These are phyloP conservation scores for Talaromyces sp. DNA, from an alignment of 2,329 filamentous ascomycete genomes.

Conservation along the genomic window DNA sequence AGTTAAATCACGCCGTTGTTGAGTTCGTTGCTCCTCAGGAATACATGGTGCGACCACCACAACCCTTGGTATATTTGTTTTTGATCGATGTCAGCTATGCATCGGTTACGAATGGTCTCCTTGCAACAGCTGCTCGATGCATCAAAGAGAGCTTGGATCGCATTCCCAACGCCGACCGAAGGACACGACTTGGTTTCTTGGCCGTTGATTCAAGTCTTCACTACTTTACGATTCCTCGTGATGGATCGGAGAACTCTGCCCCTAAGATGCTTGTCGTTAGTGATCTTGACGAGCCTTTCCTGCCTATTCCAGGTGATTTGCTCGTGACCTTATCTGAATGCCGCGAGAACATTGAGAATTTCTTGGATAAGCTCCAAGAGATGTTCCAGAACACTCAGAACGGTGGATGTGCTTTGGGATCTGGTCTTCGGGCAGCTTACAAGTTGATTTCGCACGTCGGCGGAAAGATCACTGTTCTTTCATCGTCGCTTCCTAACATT, in stretches of 20 bases:
- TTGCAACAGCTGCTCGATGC: conserved; percentile 87
- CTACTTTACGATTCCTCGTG: conserved; percentile 92
- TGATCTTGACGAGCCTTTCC: conserved; percentile 92
- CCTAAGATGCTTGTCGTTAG: conserved; percentile 91
- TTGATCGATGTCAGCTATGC: conserved; percentile 91
- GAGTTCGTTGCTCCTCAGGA: conserved; percentile 98
- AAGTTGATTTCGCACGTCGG: conserved; percentile 93
- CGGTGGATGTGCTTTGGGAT: conserved; percentile 88
- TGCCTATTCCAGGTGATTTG: conserved; percentile 88
- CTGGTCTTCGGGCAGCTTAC: conserved; percentile 85
- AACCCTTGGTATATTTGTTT: conserved; percentile 93
- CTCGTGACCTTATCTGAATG: conserved; percentile 86
- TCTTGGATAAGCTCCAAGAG: conserved; percentile 82
- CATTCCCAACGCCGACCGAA: conserved; percentile 95
- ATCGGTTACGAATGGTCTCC: conserved; percentile 80
- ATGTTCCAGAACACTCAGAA: conserved; percentile 98
- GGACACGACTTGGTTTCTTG: conserved; percentile 90
- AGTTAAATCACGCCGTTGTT: conserved; percentile 93
- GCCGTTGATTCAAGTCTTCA: conserved; percentile 92
- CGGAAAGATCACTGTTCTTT: conserved; percentile 90
- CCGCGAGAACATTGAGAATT: conserved; percentile 84
- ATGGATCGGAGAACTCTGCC: conserved; percentile 78
- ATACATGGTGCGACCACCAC: conserved; percentile 97
- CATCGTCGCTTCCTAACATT: conserved; percentile 82
- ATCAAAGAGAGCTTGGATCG: conserved; percentile 92